A percentile compares a stretch with the other conserved stretches of the same genome.
Evolutionary conservation across 2,329 filamentous ascomycete genomes (phyloP).

Genomic region (Colletotrichum endophyticum): DNA sequence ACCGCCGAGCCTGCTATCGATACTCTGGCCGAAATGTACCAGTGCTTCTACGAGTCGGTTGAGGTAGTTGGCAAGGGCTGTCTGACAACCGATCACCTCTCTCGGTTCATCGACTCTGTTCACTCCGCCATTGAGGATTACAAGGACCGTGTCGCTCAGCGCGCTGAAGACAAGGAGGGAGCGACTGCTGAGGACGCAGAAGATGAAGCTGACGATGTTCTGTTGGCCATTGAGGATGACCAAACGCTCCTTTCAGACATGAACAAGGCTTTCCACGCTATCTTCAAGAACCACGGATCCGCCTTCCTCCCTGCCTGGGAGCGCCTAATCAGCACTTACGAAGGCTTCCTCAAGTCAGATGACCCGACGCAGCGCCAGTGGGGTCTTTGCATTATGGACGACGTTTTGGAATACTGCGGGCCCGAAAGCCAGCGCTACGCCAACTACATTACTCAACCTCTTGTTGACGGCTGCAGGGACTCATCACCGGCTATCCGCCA

Average conservation of each 20-base stretch:
- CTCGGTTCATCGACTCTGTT: conserved; percentile 84
- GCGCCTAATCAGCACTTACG: conserved; percentile 82
- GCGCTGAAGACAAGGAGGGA: conserved; percentile 79
- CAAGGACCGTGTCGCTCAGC: conserved; percentile 81
- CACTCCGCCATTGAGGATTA: conserved; percentile 91
- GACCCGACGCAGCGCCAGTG: conserved; percentile 96
- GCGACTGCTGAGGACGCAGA: conserved; percentile 84
- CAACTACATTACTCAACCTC: conserved; percentile 83
- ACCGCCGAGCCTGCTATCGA: conserved; percentile 95
- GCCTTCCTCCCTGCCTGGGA: conserved; percentile 90
- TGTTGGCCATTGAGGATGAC: conserved; percentile 95
- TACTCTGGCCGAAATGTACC: conserved; percentile 97
- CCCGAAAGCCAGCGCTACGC: conserved; percentile 86
- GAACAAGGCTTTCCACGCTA: conserved; percentile 99
- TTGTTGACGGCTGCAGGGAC: conserved; percentile 86
- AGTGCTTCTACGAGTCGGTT: conserved; percentile 98
- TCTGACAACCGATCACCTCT: conserved; percentile 80
- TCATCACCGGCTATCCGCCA: conserved; percentile 89
- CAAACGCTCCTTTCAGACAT: conserved; percentile 96
- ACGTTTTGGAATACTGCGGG: conserved; percentile 96
- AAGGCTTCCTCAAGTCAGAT: conserved; percentile 77
- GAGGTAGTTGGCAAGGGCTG: conserved; percentile 90
- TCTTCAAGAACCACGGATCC: conserved; percentile 94
- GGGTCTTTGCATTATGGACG: conserved; percentile 99
- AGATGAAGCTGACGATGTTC: conserved; percentile 83